Evolutionary conservation across 2,329 filamentous ascomycete genomes (phyloP).

Genomic region (Fusarium neocosmosporiellum): DNA sequence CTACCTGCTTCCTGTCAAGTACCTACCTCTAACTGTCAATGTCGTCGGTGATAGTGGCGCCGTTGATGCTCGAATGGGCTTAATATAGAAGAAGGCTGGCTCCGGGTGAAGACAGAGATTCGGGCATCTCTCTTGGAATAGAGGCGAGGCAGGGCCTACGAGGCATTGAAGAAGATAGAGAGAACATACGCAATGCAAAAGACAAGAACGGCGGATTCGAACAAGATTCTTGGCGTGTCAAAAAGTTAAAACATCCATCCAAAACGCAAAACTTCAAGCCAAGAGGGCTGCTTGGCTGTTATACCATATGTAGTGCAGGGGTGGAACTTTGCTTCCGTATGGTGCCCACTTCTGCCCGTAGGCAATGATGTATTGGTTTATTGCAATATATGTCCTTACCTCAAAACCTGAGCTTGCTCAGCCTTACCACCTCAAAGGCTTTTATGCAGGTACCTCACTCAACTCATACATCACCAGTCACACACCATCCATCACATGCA

Average conservation of each 20-base stretch:
- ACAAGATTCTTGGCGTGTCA: background rate
- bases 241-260: background rate
- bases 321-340: background rate
- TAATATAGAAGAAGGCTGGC: background rate
- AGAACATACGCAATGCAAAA: background rate
- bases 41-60: background rate
- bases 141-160: background rate
- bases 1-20: background rate
- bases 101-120: background rate
- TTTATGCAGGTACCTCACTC: slow-evolving; percentile 6
- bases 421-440: background rate
- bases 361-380: background rate
- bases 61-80: background rate
- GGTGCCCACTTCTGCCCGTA: background rate
- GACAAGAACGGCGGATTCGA: background rate
- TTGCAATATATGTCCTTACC: background rate
- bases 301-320: background rate
- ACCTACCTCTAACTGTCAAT: background rate
- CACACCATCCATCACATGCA: slow-evolving; percentile 8
- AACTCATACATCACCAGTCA: slow-evolving; percentile 7
- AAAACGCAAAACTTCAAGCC: background rate
- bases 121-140: background rate
- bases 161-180: background rate
- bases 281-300: background rate
- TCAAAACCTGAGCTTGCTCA: background rate